Evolutionary conservation across 768 basidiomycete species (phyloP), one percentile per base, ranked within the genome.

Genomic region (Boletus fagicola): DNA sequence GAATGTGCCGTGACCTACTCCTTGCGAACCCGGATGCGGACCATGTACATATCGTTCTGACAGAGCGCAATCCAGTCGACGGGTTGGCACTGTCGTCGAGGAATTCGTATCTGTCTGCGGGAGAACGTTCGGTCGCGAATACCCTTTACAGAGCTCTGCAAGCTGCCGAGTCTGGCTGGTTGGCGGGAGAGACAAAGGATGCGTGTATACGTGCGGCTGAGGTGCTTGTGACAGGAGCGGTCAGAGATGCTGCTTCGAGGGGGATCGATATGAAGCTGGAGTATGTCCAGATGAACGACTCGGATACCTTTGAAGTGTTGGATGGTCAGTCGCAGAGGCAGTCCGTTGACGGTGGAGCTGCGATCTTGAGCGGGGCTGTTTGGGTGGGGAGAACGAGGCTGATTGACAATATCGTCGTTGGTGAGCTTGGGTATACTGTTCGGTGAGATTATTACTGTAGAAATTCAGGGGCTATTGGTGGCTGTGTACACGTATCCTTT

Each of bases 371-470:
- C 59, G 94, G 93, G 2, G 94, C 92, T 30, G 66, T 95, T 60
- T 90, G 88, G 82, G 82, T 95, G 3, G 92, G 92, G 40, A 81
- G 79, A 68, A 98, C 94, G 40, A 80, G 95, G 62, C 71, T 99
- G 63, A 98, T 99, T 43, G 96, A 99, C 73, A 99, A 98, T 69
- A 72, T 97, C 51, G 75, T 97, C 43, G 71, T 97, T 2, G 93
- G 86, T 10, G 76, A 83, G 62, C 59, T 65, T 10, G 67, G 59
- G 44, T 8, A 40, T 39, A 36, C 44, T 12, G 44, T 54, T 39
- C 47, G 39, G 26, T 68, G 39, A 42, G 36, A 18, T 13, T 12
- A n/a, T n/a, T n/a, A n/a, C n/a, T 8, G n/a, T 9, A 8, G 6
- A 1, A 5, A 10, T 15, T 38, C 35, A 31, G 30, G 26, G 42